Evolutionary conservation across 805 yeast genomes (phyloP), one percentile per base, ranked within the genome.

Genomic region (baker's yeast (Saccharomyces cerevisiae)): DNA sequence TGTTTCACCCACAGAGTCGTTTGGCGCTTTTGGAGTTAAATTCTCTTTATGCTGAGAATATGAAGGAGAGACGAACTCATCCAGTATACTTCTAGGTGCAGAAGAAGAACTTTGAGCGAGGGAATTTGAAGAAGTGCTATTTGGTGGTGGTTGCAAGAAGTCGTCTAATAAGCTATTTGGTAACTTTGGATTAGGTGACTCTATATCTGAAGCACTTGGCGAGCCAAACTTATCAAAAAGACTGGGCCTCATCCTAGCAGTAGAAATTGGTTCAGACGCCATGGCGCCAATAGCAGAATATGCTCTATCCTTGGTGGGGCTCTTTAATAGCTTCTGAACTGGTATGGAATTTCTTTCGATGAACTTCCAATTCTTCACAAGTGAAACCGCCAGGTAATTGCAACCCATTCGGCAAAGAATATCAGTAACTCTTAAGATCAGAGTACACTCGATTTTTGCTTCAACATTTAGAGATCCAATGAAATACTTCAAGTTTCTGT

Each of bases 401-500:
- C 98, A 91, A 0, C 98, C 98, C 96, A 91, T 89, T 54, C 95
- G 75, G 14, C 81, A 76, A 63, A 89, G 87, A 57, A 89, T 84
- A 41, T 78, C 73, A 6, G 87, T 77, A 6, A 84, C 85, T 57
- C 83, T 80, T 11, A 80, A 62, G 14, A 90, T 77, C 62, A 85
- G 83, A 4, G 76, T 73, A 53, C 79, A 81, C 62, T 92, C 97
- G 4, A 64, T 52, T 10, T 59, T 70, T 9, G 81, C 68, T 6
- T 75, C 73, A 4, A 76, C 61, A 36, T 64, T 66, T 27, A 73
- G 52, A 0, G 84, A 75, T 1, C 84, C 86, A 53, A 74, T 65
- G 48, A 78, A 73, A 53, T 82, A 80, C 43, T 73, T 76, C 43
- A 75, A 58, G 51, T 79, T 78, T 50, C 79, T 77, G 48, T 74